Evolutionary conservation across 208 protist genomes (phyloP), one percentile per base, ranked within the genome.

Genomic region (Jaenimonas drosophilae): DNA sequence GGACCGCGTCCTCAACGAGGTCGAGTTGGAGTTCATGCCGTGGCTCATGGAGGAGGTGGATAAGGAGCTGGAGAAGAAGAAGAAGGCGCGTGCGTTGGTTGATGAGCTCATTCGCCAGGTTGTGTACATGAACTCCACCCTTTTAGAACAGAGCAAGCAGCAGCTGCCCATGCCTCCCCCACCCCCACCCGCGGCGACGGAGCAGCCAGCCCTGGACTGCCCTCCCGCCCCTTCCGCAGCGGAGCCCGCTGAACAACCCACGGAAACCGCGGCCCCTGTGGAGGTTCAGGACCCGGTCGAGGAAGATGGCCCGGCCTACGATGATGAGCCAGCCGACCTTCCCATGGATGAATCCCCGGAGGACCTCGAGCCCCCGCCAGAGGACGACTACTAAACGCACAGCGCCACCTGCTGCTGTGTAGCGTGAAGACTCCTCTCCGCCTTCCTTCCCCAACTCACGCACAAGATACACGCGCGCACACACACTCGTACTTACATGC

Each of bases 11-110:
- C 56, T 96, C 36, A 82, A 87, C 44, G 91, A 97, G 60, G 92
- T 97, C 46, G 91, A 97, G 68, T 73, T 91, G 7, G 69, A 88
- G 37, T 97, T 98, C 63, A 83, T 97, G 48, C 95, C 96, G 25
- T 98, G 91, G 91, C 70, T 98, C 21, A 81, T 89, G 69, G 28
- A 49, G 5, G 68, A 91, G 48, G 79, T 93, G 16, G 73, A 87
- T 36, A 70, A 60, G 45, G 76, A 93, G 52, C 60, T 94, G 16
- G 73, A 83, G 20, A 88, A 85, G 63, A 91, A 91, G 65, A 39
- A 53, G 36, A 77, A 88, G 62, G 86, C 83, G 0, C 66, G 83
- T 3, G 43, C 36, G 3, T 49, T 93, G 7, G 83, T 93, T 7
- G 89, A 96, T 31, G 76, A 84, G 28, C 70, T 94, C 14, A 91